Conservation (phyloP, 306 rosid species). For the Quercus berberidifolia region DNA sequence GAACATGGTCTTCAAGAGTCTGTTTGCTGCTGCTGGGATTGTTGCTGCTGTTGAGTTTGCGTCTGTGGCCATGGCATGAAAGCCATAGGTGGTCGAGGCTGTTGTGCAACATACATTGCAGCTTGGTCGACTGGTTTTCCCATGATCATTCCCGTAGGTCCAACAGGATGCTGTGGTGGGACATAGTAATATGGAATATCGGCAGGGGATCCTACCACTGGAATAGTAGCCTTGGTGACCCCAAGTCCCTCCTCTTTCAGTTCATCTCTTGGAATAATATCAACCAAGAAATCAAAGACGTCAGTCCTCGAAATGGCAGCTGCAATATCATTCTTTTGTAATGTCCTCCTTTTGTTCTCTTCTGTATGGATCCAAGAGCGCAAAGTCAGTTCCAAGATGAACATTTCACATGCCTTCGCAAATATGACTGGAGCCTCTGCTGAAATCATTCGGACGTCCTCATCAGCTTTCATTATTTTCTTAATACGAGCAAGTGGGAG, state of each 20-base stretch:
- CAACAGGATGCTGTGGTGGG: slow-evolving; percentile 57
- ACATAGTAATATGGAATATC: slow-evolving; percentile 68
- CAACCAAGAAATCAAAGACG: slow-evolving; percentile 78
- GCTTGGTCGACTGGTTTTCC: slow-evolving; percentile 75
- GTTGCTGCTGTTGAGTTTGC: slow-evolving; percentile 53
- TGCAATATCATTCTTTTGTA: slow-evolving; percentile 76
- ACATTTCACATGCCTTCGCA: slow-evolving; percentile 84
- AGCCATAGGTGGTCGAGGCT: slow-evolving; percentile 59
- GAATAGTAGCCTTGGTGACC: slow-evolving; percentile 58
- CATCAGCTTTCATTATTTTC: slow-evolving; percentile 88
- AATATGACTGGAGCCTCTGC: slow-evolving; percentile 80
- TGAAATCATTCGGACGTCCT: slow-evolving; percentile 81
- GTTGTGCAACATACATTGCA: slow-evolving; percentile 46
- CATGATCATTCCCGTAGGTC: slow-evolving; percentile 73
- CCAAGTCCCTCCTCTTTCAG: slow-evolving; percentile 82
- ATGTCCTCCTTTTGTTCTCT: slow-evolving; percentile 77
- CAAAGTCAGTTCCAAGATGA: slow-evolving; percentile 73
- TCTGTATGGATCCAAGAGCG: slow-evolving; percentile 84
- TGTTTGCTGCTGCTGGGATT: slow-evolving; percentile 44
- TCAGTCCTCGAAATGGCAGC: slow-evolving; percentile 76
- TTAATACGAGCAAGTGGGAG: slow-evolving; percentile 72
- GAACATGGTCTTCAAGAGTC: slow-evolving; percentile 33
- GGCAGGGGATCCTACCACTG: slow-evolving; percentile 56
- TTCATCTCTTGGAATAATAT: slow-evolving; percentile 78
- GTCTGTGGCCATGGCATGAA: slow-evolving; percentile 74